Conservation (phyloP, 257 asterid genomes). For the Rhazya stricta region DNA sequence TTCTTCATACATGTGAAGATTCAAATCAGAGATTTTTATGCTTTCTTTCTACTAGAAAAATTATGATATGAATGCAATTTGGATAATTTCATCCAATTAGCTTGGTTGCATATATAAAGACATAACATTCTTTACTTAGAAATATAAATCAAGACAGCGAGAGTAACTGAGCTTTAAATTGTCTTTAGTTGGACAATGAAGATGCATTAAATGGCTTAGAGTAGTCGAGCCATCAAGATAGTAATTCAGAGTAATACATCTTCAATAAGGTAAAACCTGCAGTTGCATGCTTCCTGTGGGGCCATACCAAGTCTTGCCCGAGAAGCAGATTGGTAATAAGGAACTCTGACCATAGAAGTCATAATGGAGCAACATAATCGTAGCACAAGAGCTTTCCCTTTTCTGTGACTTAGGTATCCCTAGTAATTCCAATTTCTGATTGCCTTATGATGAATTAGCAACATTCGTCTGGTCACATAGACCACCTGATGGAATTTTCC, state of each 20-base stretch:
- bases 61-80: not conserved
- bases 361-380: too few relatives aligned
- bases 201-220: not conserved
- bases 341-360: not conserved
- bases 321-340: not conserved
- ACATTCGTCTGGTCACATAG: not conserved
- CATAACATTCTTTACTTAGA: not conserved
- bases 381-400: too few relatives aligned
- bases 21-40: not conserved
- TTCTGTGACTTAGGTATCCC: too few relatives aligned
- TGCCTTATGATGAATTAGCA: not conserved
- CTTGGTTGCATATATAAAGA: too few relatives aligned
- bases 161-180: not conserved
- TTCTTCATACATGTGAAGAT: not conserved
- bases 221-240: too few relatives aligned
- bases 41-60: not conserved
- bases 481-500: not conserved
- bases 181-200: not conserved
- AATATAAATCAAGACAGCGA: not conserved
- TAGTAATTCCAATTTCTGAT: not conserved
- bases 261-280: not conserved
- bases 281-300: not conserved
- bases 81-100: not conserved
- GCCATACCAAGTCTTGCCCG: not conserved
- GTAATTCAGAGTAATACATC: not conserved